A percentile compares a stretch with the other conserved stretches of the same genome.
These are phyloP conservation scores for Umbelopsis sp. DNA, from an alignment of 192 early-diverging fungal species.

Conservation along the genomic window DNA sequence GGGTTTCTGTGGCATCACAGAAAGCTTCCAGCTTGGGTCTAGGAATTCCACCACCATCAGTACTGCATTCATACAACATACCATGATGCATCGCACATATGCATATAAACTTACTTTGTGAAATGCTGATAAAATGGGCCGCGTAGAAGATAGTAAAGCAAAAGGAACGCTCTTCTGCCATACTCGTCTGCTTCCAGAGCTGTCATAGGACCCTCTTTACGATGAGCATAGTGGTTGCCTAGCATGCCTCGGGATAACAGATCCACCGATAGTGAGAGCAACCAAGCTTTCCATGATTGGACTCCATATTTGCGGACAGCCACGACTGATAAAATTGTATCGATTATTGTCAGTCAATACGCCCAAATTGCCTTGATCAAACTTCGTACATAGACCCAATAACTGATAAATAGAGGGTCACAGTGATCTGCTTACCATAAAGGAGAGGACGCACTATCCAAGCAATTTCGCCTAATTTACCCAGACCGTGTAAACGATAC, in stretches of 20 bases:
- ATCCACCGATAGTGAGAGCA: conserved; percentile 24
- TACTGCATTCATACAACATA: background rate
- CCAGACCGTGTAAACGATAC: conserved; percentile 15
- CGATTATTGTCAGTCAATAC: too few relatives aligned
- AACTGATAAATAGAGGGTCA: background rate
- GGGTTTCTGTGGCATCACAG: conserved; percentile 66
- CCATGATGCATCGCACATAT: background rate
- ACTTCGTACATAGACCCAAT: conserved; percentile 22
- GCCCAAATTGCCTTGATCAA: too few relatives aligned
- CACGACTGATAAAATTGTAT: background rate
- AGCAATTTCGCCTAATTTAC: conserved; percentile 23
- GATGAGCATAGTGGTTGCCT: background rate
- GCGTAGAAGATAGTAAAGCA: conserved; percentile 29
- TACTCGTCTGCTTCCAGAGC: conserved; percentile 26
- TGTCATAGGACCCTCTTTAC: conserved; percentile 21
- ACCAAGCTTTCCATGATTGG: conserved; percentile 28
- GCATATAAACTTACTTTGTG: conserved; percentile 14
- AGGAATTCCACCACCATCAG: conserved; percentile 4
- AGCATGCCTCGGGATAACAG: conserved; percentile 12
- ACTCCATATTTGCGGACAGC: conserved; percentile 16
- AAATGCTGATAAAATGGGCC: conserved; percentile 26
- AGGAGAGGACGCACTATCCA: conserved; percentile 32
- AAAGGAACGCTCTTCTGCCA: conserved; percentile 25
- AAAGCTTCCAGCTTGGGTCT: conserved; percentile 61
- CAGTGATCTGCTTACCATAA: conserved; percentile 23